phyloP scores from a whole-genome alignment of 1,139 yeast species.

The Zygosaccharomyces pseudobailii region DNA sequence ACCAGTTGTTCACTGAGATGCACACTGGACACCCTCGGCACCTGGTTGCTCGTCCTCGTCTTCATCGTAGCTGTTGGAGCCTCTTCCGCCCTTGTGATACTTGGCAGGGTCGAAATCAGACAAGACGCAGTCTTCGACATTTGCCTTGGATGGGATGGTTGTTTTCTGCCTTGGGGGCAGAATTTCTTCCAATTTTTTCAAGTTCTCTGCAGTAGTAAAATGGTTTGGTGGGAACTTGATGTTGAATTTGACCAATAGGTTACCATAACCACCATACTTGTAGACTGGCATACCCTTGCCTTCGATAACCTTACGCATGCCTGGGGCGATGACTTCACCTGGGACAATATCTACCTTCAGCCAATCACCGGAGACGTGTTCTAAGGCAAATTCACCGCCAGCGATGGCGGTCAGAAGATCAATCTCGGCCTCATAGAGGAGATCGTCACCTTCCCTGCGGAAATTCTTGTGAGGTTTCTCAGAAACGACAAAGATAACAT shows the following conservation, averaged over 20 bases:
- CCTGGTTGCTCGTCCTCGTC: slow-evolving; percentile 57
- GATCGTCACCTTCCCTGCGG: slow-evolving; percentile 61
- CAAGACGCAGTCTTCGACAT: slow-evolving; percentile 79
- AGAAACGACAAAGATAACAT: slow-evolving; percentile 84
- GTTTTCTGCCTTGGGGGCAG: slow-evolving; percentile 61
- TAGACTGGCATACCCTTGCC: slow-evolving; percentile 94
- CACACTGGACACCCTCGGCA: slow-evolving; percentile 83
- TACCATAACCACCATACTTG: slow-evolving; percentile 72
- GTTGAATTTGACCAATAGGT: slow-evolving; percentile 63
- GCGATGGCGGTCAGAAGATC: slow-evolving; percentile 93
- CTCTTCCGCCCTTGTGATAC: slow-evolving; percentile 48
- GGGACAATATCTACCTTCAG: slow-evolving; percentile 77
- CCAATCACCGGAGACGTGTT: slow-evolving; percentile 86
- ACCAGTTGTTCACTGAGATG: slow-evolving; percentile 51
- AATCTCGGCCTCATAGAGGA: slow-evolving; percentile 78
- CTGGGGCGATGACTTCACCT: slow-evolving; percentile 92
- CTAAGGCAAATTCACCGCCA: slow-evolving; percentile 85
- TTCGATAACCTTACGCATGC: slow-evolving; percentile 71
- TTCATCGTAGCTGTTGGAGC: slow-evolving; percentile 49
- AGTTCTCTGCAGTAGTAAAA: slow-evolving; percentile 61
- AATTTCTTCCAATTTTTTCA: slow-evolving; percentile 58
- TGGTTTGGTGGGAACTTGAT: slow-evolving; percentile 66
- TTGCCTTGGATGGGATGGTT: slow-evolving; percentile 55
- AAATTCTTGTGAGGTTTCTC: slow-evolving; percentile 55
- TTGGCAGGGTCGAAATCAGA: slow-evolving; percentile 57